Base-by-base conservation (phyloP, 2,329 filamentous ascomycete species). In the Arthrobotrys sinensis region DNA sequence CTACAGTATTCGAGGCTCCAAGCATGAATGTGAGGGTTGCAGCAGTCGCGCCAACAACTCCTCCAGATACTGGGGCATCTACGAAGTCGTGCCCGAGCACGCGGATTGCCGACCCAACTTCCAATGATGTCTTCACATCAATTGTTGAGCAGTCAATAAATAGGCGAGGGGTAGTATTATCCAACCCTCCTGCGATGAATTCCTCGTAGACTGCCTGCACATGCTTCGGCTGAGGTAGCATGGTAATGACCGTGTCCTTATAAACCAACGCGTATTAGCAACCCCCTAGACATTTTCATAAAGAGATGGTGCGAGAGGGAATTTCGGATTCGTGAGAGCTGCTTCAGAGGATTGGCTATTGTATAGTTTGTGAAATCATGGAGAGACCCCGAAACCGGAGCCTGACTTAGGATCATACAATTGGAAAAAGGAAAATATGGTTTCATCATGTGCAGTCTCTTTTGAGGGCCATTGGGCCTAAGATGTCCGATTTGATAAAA, bases 131-230 rank as follows among this genome's bases (percentile, higher is more conserved):
- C 36, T 90, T 90, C 0, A 94, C 94, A 84, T 98, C 96, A 83
- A 99, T 98, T 14, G 96, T 99, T 2, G 95, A 98, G 84, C 92
- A 95, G 85, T 99, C 96, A 83, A 99, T 96, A 84, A 97, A 97
- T 73, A 97, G 86, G 45, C 88, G 46, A 86, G 85, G 1, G 86
- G 81, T 0, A 87, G 83, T 0, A 85, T 83, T 48, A 10, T 60
- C 52, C 21, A 67, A n/a, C 24, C 55, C 53, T 36, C 55, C 19
- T 87, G 52, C 48, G 21, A 66, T 68, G 53, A 45, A 97, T 87
- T 91, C 88, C 55, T 89, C 86, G 84, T 94, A 97, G 45, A 97
- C 93, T 64, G 89, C 88, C 83, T 92, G 91, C 72, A 98, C 95
- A 83, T 98, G 95, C 32, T 91, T 88, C 0, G 95, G 93, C 82